Conservation (phyloP, 305 asterid genomes). For the Fraxinus paxiana region DNA sequence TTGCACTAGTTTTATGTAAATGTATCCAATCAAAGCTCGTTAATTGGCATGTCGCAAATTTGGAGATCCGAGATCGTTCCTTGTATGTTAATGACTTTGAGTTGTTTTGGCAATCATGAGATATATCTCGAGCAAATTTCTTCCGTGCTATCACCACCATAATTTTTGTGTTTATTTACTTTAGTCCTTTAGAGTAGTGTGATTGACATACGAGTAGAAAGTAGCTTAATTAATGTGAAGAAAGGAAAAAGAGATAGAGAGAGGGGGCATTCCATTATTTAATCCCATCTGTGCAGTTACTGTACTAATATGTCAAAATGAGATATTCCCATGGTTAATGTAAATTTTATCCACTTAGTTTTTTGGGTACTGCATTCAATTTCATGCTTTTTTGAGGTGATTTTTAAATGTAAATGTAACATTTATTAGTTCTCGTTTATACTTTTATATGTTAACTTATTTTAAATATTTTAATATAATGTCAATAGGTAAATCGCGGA, state of each 20-base stretch:
- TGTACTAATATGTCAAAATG: constrained; percentile 25
- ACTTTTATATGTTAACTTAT: no score
- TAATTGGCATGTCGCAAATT: constrained; percentile 87
- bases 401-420: no score
- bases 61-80: constrained; percentile 93
- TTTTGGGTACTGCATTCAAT: constrained; percentile 1
- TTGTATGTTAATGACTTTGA: constrained; percentile 86
- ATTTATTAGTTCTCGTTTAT: no score
- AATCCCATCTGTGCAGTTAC: constrained; percentile 22
- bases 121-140: constrained; percentile 25
- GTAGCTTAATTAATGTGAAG: constrained; percentile 24
- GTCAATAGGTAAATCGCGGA: no score
- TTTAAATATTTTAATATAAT: no score
- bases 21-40: constrained; percentile 80
- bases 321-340: constrained; percentile 33
- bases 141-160: constrained; percentile 53
- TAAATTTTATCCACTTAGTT: not conserved
- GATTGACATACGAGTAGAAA: constrained; percentile 50
- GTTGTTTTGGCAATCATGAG: constrained; percentile 83
- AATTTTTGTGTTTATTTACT: constrained; percentile 41
- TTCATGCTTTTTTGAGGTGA: not conserved
- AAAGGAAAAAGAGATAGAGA: not conserved
- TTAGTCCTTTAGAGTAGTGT: constrained; percentile 36
- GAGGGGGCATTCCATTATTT: not conserved
- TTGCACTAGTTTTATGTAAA: constrained; percentile 76